Evolutionary conservation across 2,329 filamentous ascomycete species (phyloP), one percentile per base, ranked within the genome.

Genomic region (Beauveria caledonica): DNA sequence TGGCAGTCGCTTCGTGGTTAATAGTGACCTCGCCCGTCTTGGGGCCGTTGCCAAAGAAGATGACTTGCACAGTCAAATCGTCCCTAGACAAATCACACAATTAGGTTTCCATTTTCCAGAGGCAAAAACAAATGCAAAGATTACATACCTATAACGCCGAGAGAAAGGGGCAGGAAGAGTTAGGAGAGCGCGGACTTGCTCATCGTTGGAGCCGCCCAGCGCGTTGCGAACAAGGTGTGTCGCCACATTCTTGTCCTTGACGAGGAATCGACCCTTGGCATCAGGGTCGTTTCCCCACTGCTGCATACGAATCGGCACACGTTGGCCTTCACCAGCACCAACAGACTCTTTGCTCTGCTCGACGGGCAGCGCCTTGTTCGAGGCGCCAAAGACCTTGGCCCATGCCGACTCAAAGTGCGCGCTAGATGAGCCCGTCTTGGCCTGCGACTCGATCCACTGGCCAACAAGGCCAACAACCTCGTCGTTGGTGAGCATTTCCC

Each of bases 401-500:
- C 90, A 94, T 3, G 76, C 81, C 74, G 76, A 75, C 68, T 87
- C 83, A 59, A 94, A 78, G 80, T 90, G 91, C 2, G 87, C 86
- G 62, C 73, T 78, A 76, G 3, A 74, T 71, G 3, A 74, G 71
- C 54, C 71, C 75, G 61, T 70, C 68, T 69, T 54, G 40, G 78
- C 77, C 71, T 97, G 89, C 23, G 84, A 85, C 72, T 99, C 94
- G 52, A 99, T 85, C 94, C 94, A 99, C 73, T 96, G 91, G 17
- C 93, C 95, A 5, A 99, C 94, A 2, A 99, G 84, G 0, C 94
- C 94, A 55, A 99, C 89, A 1, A 97, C 94, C 77, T 99, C 94
- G 71, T 99, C 94, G 68, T 97, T 99, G 52, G 91, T 97, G 63
- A 99, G 81, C 94, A 97, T 97, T 76, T 99, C 94, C 94, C 94